phyloP scores from a whole-genome alignment of 176 grass and related monocot species.

The Ensete ventricosum region DNA sequence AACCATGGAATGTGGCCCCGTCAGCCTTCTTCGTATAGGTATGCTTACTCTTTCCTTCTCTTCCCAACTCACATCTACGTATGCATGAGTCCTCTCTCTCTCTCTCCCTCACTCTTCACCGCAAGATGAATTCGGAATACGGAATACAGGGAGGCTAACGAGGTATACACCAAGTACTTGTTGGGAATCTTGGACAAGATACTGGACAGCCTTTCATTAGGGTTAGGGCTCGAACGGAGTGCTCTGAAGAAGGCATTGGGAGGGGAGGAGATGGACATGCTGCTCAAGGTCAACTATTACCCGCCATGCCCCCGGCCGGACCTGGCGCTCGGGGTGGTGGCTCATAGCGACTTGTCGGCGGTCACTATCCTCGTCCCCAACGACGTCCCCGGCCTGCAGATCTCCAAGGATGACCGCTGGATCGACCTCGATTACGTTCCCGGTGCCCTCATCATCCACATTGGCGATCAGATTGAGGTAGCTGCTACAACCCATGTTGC shows the following conservation, averaged over 20 bases:
- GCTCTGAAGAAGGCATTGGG: conserved; percentile 41
- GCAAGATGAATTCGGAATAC: neutral
- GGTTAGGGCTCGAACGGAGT: conserved; percentile 24
- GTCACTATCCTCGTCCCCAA: conserved; percentile 21
- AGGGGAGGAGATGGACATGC: conserved; percentile 17
- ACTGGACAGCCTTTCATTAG: conserved; percentile 43
- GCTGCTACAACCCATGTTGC: neutral
- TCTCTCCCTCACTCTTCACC: neutral
- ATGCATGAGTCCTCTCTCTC: no score
- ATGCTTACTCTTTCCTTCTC: neutral
- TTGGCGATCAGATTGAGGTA: conserved; percentile 30
- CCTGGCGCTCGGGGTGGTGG: conserved; percentile 22
- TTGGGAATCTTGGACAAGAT: conserved; percentile 27
- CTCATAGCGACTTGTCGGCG: conserved; percentile 24
- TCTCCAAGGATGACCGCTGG: conserved; percentile 24
- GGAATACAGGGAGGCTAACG: conserved; percentile 31
- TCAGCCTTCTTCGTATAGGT: neutral
- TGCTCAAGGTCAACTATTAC: conserved; percentile 30
- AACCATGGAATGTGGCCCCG: conserved; percentile 42
- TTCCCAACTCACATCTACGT: no score
- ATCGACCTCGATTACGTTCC: conserved; percentile 16
- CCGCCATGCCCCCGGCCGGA: conserved; percentile 26
- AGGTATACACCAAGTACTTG: conserved; percentile 50
- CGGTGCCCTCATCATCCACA: conserved; percentile 23
- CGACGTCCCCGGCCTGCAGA: conserved; percentile 27